These are phyloP conservation scores for Candida sanyaensis DNA, from an alignment of 1,139 yeast species.

Conservation along the genomic window DNA sequence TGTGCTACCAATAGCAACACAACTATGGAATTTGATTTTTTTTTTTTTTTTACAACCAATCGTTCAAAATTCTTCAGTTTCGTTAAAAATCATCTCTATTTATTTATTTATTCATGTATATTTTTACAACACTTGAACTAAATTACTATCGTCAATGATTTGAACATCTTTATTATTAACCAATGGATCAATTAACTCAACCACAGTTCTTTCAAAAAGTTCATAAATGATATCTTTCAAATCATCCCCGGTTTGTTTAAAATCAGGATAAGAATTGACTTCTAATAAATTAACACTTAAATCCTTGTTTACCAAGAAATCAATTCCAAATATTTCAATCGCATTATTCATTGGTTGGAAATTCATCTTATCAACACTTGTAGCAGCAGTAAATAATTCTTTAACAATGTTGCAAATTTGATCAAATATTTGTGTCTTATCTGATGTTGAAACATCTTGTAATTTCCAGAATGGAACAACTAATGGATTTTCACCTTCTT, in stretches of 20 bases:
- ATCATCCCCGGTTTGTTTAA: constrained; percentile 87
- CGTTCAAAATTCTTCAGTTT: background rate
- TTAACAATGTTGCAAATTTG: constrained; percentile 63
- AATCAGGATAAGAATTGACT: constrained; percentile 93
- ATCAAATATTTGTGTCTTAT: constrained; percentile 39
- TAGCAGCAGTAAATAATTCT: constrained; percentile 84
- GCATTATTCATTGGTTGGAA: constrained; percentile 87
- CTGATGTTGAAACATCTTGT: constrained; percentile 36
- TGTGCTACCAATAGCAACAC: background rate
- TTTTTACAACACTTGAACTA: constrained; percentile 10
- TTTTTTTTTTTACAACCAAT: background rate
- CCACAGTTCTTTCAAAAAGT: constrained; percentile 53
- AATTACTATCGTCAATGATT: constrained; percentile 2
- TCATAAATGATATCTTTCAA: constrained; percentile 65
- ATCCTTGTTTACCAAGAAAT: constrained; percentile 69
- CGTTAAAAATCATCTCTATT: background rate
- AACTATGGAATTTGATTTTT: background rate
- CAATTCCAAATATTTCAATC: constrained; percentile 85
- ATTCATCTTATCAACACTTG: constrained; percentile 75
- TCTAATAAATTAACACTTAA: constrained; percentile 66
- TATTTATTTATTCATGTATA: background rate
- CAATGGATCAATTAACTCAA: constrained; percentile 21
- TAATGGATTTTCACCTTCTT: constrained; percentile 45
- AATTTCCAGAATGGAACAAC: constrained; percentile 73
- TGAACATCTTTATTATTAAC: constrained; percentile 5